Base-by-base conservation (phyloP, 2,329 filamentous ascomycete genomes). In the Xylaria multiplex region DNA sequence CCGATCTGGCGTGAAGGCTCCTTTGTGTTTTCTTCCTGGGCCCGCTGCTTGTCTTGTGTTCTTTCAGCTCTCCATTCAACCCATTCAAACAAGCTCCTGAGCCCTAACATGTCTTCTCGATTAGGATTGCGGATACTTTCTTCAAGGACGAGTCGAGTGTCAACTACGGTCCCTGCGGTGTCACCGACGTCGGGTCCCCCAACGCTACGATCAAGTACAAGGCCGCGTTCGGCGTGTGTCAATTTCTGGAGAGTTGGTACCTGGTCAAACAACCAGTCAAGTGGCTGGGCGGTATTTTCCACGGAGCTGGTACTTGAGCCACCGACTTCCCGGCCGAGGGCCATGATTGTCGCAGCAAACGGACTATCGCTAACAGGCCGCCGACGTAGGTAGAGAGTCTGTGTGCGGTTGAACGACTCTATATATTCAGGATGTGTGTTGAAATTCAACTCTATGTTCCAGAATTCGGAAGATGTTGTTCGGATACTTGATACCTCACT, bases 371-470 rank as follows among this genome's bases (percentile, higher is more conserved):
- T 86, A 46, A 88, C 84, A 14, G 90, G 86, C 61, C 93, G 88
- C 16, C 91, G 85, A 19, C 91, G 87, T 4, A 97, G 88, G 73
- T 89, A 90, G 48, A 97, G 81, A 1, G 88, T 91, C 72, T 96
- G 93, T 30, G 90, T 89, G 22, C 83, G 82, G 11, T 81, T 81
- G 80, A 97, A 93, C 3, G 89, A 86, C 0, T 84, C 79, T 4
- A 86, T 81, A 55, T 96, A 86, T 0, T 82, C 78, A 0, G 89
- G 82, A 63, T 91, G 88, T 56, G 83, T 81, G 3, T 81, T 81
- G 69, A 97, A 93, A 75, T 96, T 90, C 3, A 97, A 83, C 6
- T 89, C 88, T 2, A 96, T 84, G 48, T 92, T 90, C 94, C 94
- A 97, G 81, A 93, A 95, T 3, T 84, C 83, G 4, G 88, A 84